A percentile compares a stretch with the other conserved stretches of the same genome.
Evolutionary conservation across 345 rosid genomes (phyloP).

Genomic region (Eucalyptus brandiana): DNA sequence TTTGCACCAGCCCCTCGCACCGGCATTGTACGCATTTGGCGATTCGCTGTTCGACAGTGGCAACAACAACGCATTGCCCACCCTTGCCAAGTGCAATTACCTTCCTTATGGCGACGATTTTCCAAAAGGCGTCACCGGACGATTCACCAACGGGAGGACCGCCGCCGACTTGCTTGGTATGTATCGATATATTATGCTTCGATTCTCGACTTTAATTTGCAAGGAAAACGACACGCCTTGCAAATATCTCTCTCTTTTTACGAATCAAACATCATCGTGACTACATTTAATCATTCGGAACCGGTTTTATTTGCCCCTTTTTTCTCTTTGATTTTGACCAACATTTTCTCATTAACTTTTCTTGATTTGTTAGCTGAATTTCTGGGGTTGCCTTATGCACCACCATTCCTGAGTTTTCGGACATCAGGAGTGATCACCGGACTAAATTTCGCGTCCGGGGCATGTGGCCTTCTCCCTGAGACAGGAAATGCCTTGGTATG

Average conservation of each 20-base stretch:
- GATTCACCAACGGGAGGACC: conserved; percentile 44
- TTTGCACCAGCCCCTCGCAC: not conserved
- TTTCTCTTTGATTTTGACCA: not conserved
- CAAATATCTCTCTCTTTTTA: not conserved
- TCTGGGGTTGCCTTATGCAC: conserved; percentile 28
- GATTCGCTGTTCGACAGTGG: conserved; percentile 36
- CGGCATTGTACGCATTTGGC: conserved; percentile 34
- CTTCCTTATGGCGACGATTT: conserved; percentile 26
- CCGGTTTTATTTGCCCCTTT: not conserved
- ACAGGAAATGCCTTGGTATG: conserved; percentile 20
- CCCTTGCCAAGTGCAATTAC: conserved; percentile 20
- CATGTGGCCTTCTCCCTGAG: conserved; percentile 34
- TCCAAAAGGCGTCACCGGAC: conserved; percentile 15
- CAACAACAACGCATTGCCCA: conserved; percentile 33
- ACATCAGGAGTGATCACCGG: conserved; percentile 3
- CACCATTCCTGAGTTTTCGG: conserved; percentile 13
- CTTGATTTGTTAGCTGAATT: conserved; percentile 22
- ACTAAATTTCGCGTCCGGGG: conserved; percentile 41
- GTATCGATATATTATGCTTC: not conserved
- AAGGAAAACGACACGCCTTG: not conserved
- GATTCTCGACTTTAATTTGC: not conserved
- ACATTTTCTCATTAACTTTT: not conserved
- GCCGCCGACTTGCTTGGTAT: conserved; percentile 28
- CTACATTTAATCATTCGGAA: not conserved
- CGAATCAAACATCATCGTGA: not conserved